Evolutionary conservation across 768 basidiomycete genomes (phyloP).

Genomic region (Candolleomyces eurysporus): DNA sequence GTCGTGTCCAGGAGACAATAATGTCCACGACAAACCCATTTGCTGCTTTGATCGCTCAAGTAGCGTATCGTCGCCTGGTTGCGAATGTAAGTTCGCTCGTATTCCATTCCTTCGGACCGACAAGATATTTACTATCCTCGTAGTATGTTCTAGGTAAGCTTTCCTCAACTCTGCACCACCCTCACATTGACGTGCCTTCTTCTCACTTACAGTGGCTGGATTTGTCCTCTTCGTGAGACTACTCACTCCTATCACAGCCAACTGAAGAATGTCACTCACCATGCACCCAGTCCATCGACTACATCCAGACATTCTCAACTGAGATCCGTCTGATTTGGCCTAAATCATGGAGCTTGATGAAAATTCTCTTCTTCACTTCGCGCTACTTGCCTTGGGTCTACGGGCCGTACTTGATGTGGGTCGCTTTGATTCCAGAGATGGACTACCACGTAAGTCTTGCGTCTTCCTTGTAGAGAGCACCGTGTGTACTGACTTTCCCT

Average conservation of each 20-base stretch:
- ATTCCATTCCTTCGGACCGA: background rate
- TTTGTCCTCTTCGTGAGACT: background rate
- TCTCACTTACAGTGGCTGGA: background rate
- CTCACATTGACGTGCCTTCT: background rate
- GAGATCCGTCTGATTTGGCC: background rate
- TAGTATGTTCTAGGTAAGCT: background rate
- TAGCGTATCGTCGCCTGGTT: background rate
- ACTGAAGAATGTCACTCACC: background rate
- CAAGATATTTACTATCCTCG: background rate
- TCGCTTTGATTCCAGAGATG: background rate
- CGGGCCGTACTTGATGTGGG: background rate
- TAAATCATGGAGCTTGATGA: background rate
- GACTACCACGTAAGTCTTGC: background rate
- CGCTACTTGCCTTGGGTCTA: background rate
- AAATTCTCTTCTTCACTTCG: background rate
- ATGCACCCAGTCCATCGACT: background rate
- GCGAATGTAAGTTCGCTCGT: background rate
- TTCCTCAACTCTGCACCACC: background rate
- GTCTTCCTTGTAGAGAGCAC: background rate
- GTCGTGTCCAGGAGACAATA: background rate
- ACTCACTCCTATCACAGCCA: background rate
- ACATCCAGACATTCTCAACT: background rate
- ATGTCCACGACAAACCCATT: background rate
- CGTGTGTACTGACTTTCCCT: background rate
- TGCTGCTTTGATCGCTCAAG: background rate